Evolutionary conservation across 2,329 filamentous ascomycete genomes (phyloP).

Genomic region (Tolypocladium cylindrosporum): DNA sequence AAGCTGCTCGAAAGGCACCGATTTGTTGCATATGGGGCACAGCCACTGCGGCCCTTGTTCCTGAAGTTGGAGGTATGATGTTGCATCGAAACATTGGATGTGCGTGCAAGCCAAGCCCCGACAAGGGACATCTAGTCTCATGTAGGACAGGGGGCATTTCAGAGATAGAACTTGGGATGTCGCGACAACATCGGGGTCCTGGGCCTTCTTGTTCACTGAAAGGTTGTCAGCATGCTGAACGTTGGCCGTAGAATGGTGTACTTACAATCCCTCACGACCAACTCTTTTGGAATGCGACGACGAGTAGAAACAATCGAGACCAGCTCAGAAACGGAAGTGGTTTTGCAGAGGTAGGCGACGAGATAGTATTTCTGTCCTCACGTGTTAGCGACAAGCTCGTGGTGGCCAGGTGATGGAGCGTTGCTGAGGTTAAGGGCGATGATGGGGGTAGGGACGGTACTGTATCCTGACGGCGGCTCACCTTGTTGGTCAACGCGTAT

Average conservation of each 20-base stretch:
- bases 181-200: slow-evolving; percentile 81
- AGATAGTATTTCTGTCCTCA: slow-evolving; percentile 58
- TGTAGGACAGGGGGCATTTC: slow-evolving; percentile 84
- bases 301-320: slow-evolving; percentile 55
- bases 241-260: slow-evolving; percentile 5
- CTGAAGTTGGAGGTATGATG: slow-evolving; percentile 84
- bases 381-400: slow-evolving; percentile 8
- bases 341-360: slow-evolving; percentile 64
- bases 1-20: slow-evolving; percentile 68
- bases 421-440: too few species aligned
- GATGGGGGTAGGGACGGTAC: background rate
- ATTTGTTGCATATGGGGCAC: slow-evolving; percentile 89
- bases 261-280: slow-evolving; percentile 77
- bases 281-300: slow-evolving; percentile 67
- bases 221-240: background rate
- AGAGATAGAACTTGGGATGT: slow-evolving; percentile 83
- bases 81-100: slow-evolving; percentile 90
- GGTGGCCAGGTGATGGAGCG: background rate
- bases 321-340: slow-evolving; percentile 61
- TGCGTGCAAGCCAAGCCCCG: slow-evolving; percentile 74
- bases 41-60: slow-evolving; percentile 94
- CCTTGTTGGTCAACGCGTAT: slow-evolving; percentile 87
- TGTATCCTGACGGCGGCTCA: slow-evolving; percentile 25
- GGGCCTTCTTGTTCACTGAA: slow-evolving; percentile 67
- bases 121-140: slow-evolving; percentile 70